phyloP scores from a whole-genome alignment of 257 asterid genomes.

The Leptodermis oblonga region DNA sequence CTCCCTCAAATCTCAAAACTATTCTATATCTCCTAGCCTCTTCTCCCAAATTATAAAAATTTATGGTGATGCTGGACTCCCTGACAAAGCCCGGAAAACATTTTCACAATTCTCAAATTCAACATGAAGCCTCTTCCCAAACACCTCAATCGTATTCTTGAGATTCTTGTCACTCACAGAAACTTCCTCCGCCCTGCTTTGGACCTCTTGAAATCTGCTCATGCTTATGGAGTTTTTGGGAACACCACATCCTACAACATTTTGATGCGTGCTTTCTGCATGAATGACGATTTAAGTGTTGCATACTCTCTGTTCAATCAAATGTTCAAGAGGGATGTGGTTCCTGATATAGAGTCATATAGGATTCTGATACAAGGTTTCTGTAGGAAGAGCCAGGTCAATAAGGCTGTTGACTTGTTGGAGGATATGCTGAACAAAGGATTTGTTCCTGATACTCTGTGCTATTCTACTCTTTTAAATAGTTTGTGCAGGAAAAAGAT shows the following conservation, averaged over 20 bases:
- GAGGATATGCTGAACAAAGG: constrained; percentile 98
- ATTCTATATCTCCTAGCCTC: constrained; percentile 59
- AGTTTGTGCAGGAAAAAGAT: constrained; percentile 81
- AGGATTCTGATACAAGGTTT: constrained; percentile 80
- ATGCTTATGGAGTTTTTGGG: constrained; percentile 53
- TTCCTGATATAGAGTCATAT: constrained; percentile 77
- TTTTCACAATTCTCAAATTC: constrained; percentile 79
- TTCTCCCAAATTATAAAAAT: constrained; percentile 69
- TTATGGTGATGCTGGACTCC: constrained; percentile 68
- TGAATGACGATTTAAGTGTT: constrained; percentile 64
- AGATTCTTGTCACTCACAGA: constrained; percentile 50
- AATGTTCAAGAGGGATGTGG: constrained; percentile 72
- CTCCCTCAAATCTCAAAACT: constrained; percentile 47
- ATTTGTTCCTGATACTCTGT: constrained; percentile 69
- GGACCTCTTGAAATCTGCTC: constrained; percentile 74
- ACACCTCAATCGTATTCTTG: constrained; percentile 74
- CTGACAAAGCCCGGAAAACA: constrained; percentile 66
- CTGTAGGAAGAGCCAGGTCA: constrained; percentile 93
- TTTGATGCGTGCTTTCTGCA: constrained; percentile 74
- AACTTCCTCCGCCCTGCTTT: constrained; percentile 65
- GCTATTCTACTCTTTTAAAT: constrained; percentile 75
- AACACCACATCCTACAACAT: constrained; percentile 74
- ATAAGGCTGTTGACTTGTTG: constrained; percentile 70
- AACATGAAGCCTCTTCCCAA: constrained; percentile 59
- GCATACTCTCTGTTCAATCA: constrained; percentile 66